Base-by-base conservation (phyloP, 164 flowering plant genomes). In the Stephania cephalantha region DNA sequence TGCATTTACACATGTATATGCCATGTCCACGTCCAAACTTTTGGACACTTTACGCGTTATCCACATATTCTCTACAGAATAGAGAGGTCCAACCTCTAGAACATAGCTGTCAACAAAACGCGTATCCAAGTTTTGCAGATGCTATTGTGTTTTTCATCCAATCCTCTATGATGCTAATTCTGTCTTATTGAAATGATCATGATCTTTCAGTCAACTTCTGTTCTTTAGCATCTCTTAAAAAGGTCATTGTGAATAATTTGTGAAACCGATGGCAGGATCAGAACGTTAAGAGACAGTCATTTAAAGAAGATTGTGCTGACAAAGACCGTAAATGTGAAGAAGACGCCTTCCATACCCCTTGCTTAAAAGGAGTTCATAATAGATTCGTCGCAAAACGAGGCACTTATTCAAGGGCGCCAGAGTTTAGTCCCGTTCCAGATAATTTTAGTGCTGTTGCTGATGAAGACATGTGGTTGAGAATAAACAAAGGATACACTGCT, bases 381-480 rank as follows among this genome's bases (percentile, higher is more conserved):
- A 79, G 83, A 22, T 92, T 90, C 84, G 99, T 95, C 74, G 87
- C 67, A 25, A 91, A 81, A 74, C 78, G 98, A 68, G 87, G 94
- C 74, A 82, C 84, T 75, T 85, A 87, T 78, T 83, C 88, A 73
- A 78, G 70, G 68, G 74, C 84, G 45, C 83, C 89, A 46, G 97
- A 90, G 65, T 87, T 44, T 75, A 96, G 99, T 78, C 99, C 99
- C 58, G 79, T 93, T 75, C 92, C 94, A 75, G 92, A 90, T 83
- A 35, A 84, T 70, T 82, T 91, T 79, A 83, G 82, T 77, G 78
- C 89, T 81, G 82, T 93, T 70, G 97, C 91, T 76, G 99, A 96
- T 84, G 98, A 96, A 85, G 98, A 96, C 78, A 87, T 86, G 58
- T 96, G 99, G 99, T 77, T 86, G 81, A 86, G 81, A 83, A 77